Evolutionary conservation across 176 grass and related monocot genomes (phyloP).

Genomic region (Leersia perrieri): DNA sequence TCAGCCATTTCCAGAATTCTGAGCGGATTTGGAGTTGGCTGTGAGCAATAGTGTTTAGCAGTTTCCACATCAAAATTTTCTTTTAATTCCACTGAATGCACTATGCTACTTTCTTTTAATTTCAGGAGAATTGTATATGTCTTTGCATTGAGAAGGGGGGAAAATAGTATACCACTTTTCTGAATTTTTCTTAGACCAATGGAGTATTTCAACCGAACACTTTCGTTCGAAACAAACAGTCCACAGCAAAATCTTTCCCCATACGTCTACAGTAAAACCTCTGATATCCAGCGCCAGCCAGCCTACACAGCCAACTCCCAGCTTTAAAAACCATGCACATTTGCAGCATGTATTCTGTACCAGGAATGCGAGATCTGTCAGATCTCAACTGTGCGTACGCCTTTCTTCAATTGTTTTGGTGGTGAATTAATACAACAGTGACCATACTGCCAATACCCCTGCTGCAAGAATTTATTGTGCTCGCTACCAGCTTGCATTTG

Average conservation of each 20-base stretch:
- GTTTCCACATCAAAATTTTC: neutral
- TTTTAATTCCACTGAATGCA: neutral
- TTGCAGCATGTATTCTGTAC: neutral
- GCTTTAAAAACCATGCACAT: neutral
- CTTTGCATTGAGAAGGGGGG: too few relatives aligned
- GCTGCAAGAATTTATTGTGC: conserved; percentile 38
- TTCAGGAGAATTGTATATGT: too few relatives aligned
- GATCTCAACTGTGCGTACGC: conserved; percentile 17
- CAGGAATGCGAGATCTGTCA: conserved; percentile 13
- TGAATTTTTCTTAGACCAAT: neutral
- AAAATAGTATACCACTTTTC: too few relatives aligned
- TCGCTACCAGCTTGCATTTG: neutral
- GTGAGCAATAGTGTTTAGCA: neutral
- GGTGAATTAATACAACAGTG: neutral
- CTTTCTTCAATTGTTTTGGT: neutral
- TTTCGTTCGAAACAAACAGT: neutral
- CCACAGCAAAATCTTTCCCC: neutral
- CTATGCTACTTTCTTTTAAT: too few relatives aligned
- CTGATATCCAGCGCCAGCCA: neutral
- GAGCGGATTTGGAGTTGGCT: neutral
- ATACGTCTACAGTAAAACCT: neutral
- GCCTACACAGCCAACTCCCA: neutral
- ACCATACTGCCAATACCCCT: neutral
- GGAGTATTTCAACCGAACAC: neutral
- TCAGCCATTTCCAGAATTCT: neutral